These are phyloP conservation scores for Talaromyces sp. DNA, from an alignment of 2,329 filamentous ascomycete species.

Conservation along the genomic window DNA sequence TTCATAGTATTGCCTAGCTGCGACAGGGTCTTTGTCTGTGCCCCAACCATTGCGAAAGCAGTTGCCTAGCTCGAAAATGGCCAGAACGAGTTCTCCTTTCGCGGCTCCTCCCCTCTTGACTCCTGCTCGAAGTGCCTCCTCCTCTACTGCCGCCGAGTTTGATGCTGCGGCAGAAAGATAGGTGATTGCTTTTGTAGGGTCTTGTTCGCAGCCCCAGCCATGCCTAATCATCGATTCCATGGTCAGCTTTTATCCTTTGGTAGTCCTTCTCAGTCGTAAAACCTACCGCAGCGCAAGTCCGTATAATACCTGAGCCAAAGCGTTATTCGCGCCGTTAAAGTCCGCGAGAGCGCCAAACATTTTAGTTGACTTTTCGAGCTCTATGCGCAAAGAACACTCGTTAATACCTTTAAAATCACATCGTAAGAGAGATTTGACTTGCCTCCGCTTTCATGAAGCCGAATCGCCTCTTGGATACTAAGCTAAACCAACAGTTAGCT, in stretches of 20 bases:
- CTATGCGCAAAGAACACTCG: constrained; percentile 26
- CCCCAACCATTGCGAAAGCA: constrained; percentile 93
- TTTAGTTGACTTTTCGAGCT: constrained; percentile 71
- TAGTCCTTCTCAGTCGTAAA: constrained; percentile 15
- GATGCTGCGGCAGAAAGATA: constrained; percentile 86
- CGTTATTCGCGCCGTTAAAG: constrained; percentile 79
- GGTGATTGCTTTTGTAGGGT: constrained; percentile 68
- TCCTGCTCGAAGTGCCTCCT: constrained; percentile 76
- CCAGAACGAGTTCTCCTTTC: constrained; percentile 92
- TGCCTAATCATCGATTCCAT: constrained; percentile 53
- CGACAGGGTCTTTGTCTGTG: constrained; percentile 75
- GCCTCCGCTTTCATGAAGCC: constrained; percentile 77
- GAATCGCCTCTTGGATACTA: constrained; percentile 92
- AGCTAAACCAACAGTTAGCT: constrained; percentile 18
- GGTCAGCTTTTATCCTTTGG: constrained; percentile 1
- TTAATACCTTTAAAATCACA: background rate
- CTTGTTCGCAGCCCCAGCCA: constrained; percentile 79
- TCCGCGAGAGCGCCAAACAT: constrained; percentile 83
- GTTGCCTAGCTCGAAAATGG: constrained; percentile 79
- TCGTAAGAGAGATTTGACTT: constrained; percentile 12
- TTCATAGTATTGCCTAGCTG: constrained; percentile 89
- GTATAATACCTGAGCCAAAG: constrained; percentile 91
- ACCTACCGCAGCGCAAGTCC: constrained; percentile 78
- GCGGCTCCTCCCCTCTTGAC: constrained; percentile 90
- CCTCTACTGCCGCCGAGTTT: constrained; percentile 83